Evolutionary conservation across 2,329 filamentous ascomycete species (phyloP).

Genomic region (Penicillium brevicompactum): DNA sequence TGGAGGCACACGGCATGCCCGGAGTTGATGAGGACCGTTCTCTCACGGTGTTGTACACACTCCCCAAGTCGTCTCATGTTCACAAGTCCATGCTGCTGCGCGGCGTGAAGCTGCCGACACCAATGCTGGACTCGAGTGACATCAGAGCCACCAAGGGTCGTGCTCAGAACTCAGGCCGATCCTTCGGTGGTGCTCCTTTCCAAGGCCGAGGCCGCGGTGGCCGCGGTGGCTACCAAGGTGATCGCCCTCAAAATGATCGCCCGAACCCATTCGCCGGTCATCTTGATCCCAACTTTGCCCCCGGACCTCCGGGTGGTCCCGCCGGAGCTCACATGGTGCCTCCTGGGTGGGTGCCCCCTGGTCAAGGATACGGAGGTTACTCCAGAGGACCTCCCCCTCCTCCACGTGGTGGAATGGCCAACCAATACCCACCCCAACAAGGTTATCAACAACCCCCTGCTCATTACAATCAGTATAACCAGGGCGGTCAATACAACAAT

Average conservation of each 20-base stretch:
- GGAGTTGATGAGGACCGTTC: slow-evolving; percentile 83
- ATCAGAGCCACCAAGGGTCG: slow-evolving; percentile 72
- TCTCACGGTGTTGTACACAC: slow-evolving; percentile 83
- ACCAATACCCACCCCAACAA: slow-evolving; percentile 26
- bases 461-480: slow-evolving; percentile 28
- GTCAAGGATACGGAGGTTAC: slow-evolving; percentile 32
- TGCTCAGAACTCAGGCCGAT: slow-evolving; percentile 66
- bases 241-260: slow-evolving; percentile 36
- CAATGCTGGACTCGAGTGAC: slow-evolving; percentile 74
- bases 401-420: slow-evolving; percentile 36
- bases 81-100: slow-evolving; percentile 96
- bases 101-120: slow-evolving; percentile 72
- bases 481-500: slow-evolving; percentile 24
- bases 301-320: slow-evolving; percentile 33
- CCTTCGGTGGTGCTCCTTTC: slow-evolving; percentile 69
- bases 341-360: slow-evolving; percentile 38
- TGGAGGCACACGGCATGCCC: slow-evolving; percentile 71
- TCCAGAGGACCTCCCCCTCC: slow-evolving; percentile 43
- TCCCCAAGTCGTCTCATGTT: slow-evolving; percentile 69
- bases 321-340: slow-evolving; percentile 35
- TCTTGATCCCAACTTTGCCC: slow-evolving; percentile 46
- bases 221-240: slow-evolving; percentile 57
- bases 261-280: slow-evolving; percentile 53
- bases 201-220: slow-evolving; percentile 50
- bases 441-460: slow-evolving; percentile 16